Base-by-base conservation (phyloP, 2,329 filamentous ascomycete genomes). In the Xylaria sp. region DNA sequence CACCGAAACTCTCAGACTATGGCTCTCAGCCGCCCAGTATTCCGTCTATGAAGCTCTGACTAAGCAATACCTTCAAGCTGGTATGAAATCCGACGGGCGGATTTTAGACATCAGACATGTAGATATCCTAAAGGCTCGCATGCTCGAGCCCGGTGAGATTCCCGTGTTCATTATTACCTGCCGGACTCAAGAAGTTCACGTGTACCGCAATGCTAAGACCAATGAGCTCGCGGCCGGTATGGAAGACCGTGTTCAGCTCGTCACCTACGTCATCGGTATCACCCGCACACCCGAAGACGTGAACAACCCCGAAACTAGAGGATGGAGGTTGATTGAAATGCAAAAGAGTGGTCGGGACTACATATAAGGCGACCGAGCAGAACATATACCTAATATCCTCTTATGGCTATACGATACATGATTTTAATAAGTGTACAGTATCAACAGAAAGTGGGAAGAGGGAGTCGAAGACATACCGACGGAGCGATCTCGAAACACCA, bases 171-270 rank as follows among this genome's bases (percentile, higher is more conserved):
- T 99, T 78, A 92, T 99, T 73, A 98, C 94, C 69, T 97, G 94
- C 83, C 88, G 96, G 72, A 98, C 96, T 11, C 96, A 99, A 80
- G 96, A 99, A 82, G 94, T 99, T 11, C 96, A 99, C 78, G 94
- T 98, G 17, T 99, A 98, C 84, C 89, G 92, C 70, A 97, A 98
- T 73, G 90, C 91, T 67, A 98, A 99, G 86, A 91, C 91, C 0
- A 91, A 91, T 71, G 86, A 98, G 80, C 88, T 99, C 56, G 94
- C 95, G 2, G 95, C 95, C 12, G 96, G 96, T 51, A 98, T 98
- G 94, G 96, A 99, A 81, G 96, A 99, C 82, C 97, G 94, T 83
- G 96, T 99, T 27, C 96, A 99, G 82, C 90, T 97, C 74, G 96
- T 99, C 73, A 98, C 96, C 1, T 99, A 99, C 78, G 96, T 95